These are phyloP conservation scores for Bauhinia variegata DNA, from an alignment of 306 rosid species.

Conservation along the genomic window DNA sequence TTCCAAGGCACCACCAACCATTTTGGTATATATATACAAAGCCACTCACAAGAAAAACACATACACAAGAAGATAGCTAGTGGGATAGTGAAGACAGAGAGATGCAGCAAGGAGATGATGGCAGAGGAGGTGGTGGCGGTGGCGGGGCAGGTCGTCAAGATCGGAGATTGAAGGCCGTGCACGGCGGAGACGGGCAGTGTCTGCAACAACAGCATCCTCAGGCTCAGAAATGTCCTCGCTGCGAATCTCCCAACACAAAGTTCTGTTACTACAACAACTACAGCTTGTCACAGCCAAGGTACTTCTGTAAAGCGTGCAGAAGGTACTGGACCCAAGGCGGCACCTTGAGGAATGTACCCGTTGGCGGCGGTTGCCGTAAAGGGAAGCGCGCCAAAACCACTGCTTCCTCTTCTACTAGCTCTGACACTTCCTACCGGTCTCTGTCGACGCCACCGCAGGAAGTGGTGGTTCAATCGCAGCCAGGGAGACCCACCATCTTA, in stretches of 20 bases:
- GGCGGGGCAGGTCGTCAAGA: not conserved
- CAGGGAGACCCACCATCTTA: not conserved
- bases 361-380: constrained; percentile 63
- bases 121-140: constrained; percentile 10
- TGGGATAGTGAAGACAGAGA: not conserved
- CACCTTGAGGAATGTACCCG: constrained; percentile 63
- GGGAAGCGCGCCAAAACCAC: constrained; percentile 46
- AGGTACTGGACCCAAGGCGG: constrained; percentile 81
- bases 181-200: not conserved
- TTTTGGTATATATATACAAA: constrained; percentile 31
- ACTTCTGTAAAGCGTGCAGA: constrained; percentile 62
- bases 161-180: not conserved
- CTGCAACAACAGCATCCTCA: constrained; percentile 20
- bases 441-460: constrained; percentile 2
- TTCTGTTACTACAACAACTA: constrained; percentile 75
- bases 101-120: constrained; percentile 36
- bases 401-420: not conserved
- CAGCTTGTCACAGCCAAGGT: constrained; percentile 64
- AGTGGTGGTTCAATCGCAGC: constrained; percentile 1
- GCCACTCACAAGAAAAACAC: not conserved
- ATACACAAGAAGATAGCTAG: not conserved
- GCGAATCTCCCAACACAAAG: constrained; percentile 64
- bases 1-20: constrained; percentile 25
- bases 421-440: constrained; percentile 29
- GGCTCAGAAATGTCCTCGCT: constrained; percentile 62